Evolutionary conservation across 768 basidiomycete genomes (phyloP).

Genomic region (Exidia glandulosa): DNA sequence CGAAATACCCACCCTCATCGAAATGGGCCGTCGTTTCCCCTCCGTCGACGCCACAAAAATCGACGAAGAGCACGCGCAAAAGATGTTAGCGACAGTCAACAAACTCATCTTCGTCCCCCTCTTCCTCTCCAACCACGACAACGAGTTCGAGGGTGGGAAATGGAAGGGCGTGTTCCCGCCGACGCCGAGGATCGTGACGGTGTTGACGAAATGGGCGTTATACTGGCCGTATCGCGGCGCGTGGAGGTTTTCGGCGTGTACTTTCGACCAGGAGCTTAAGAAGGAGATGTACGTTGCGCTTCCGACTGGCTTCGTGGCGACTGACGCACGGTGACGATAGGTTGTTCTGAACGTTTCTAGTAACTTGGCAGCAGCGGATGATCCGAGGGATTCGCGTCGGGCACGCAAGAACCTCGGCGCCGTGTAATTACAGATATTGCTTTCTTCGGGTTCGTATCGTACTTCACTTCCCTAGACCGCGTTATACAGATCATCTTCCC

Average conservation of each 20-base stretch:
- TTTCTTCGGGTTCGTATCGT: too few species aligned
- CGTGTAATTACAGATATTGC: too few species aligned
- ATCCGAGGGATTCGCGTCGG: too few species aligned
- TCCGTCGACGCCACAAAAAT: not conserved
- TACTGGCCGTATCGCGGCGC: not conserved
- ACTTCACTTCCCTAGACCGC: too few species aligned
- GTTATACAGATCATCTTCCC: too few species aligned
- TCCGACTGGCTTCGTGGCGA: too few species aligned
- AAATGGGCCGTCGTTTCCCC: not conserved
- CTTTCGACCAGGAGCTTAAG: not conserved
- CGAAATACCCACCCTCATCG: not conserved
- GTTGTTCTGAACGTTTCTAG: too few species aligned
- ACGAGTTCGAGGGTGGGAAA: not conserved
- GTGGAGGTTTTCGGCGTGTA: not conserved
- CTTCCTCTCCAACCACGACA: not conserved
- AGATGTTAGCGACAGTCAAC: not conserved
- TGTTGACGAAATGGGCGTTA: not conserved
- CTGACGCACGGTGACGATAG: too few species aligned
- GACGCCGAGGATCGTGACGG: not conserved
- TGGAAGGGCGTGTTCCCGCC: not conserved
- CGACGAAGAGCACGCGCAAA: not conserved
- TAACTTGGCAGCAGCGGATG: too few species aligned
- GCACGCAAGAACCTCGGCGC: too few species aligned
- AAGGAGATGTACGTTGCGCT: not conserved
- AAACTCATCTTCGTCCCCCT: not conserved